Conservation (phyloP, 2,329 filamentous ascomycete genomes). For the Fusarium nisikadoi region DNA sequence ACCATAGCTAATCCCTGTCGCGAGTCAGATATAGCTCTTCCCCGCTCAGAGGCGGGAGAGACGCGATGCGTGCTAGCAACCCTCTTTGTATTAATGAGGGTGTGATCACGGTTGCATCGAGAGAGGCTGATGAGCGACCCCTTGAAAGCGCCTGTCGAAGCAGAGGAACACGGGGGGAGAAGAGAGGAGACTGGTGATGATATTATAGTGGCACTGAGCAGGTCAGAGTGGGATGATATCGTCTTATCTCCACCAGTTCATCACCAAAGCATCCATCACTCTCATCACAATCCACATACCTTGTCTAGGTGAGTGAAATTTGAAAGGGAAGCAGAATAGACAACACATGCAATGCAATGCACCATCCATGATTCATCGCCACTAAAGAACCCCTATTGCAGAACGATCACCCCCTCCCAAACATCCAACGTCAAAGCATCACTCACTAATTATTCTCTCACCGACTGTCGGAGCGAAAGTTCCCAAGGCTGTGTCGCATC, state of each 20-base stretch:
- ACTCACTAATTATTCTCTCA: slow-evolving; percentile 27
- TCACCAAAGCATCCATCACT: neutral
- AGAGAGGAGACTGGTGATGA: neutral
- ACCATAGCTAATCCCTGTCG: neutral
- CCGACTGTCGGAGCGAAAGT: slow-evolving; percentile 41
- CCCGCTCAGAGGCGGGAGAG: slow-evolving; percentile 10
- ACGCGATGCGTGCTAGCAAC: slow-evolving; percentile 8
- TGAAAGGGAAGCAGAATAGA: neutral
- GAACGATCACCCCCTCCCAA: slow-evolving; percentile 4
- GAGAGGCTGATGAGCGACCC: slow-evolving; percentile 15
- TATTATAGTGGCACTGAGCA: neutral
- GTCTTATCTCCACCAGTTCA: slow-evolving; percentile 32
- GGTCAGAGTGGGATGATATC: slow-evolving; percentile 26
- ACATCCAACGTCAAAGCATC: neutral
- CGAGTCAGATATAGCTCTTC: slow-evolving; percentile 15
- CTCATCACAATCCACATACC: too few relatives aligned
- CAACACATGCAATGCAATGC: neutral
- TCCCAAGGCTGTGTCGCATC: slow-evolving; percentile 32
- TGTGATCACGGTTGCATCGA: slow-evolving; percentile 19
- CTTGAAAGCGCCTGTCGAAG: neutral
- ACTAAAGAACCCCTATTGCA: slow-evolving; percentile 23
- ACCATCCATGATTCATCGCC: slow-evolving; percentile 8
- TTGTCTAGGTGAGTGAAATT: too few relatives aligned
- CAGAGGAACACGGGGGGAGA: slow-evolving; percentile 20
- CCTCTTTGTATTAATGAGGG: neutral